Conservation (phyloP, 1,284 basidiomycete genomes). For the Puccinia polysora region DNA sequence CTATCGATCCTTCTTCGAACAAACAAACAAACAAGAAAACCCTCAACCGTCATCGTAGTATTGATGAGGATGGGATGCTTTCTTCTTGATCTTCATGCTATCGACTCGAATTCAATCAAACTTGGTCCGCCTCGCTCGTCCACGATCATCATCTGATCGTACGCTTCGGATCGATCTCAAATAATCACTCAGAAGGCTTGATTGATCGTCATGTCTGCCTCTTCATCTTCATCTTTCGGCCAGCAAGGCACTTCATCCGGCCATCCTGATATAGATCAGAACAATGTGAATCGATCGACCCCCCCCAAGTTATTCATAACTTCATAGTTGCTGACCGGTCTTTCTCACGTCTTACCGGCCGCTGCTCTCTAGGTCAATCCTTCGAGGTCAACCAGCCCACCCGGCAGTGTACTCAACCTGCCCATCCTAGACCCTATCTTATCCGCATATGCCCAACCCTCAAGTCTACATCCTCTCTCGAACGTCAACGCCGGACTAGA, state of each 20-base stretch:
- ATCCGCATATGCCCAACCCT: slow-evolving; percentile 24
- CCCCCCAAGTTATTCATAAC: neutral
- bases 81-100: too few relatives aligned
- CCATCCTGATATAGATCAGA: neutral
- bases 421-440: slow-evolving; percentile 27
- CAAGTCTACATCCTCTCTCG: slow-evolving; percentile 30
- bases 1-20: too few relatives aligned
- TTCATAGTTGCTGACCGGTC: neutral
- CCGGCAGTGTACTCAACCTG: slow-evolving; percentile 2
- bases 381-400: neutral
- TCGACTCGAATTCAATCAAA: too few relatives aligned
- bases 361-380: neutral
- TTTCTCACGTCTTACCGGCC: neutral
- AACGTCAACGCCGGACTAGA: slow-evolving; percentile 58
- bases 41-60: too few relatives aligned
- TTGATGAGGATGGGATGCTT: too few relatives aligned
- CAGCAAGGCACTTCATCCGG: slow-evolving; percentile 3
- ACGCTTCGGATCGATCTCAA: too few relatives aligned
- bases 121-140: too few relatives aligned
- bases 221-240: slow-evolving; percentile 5
- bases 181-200: too few relatives aligned
- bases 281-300: neutral
- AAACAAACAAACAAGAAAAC: too few relatives aligned
- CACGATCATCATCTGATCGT: too few relatives aligned
- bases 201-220: slow-evolving; percentile 5